Base-by-base conservation (phyloP, 2,329 filamentous ascomycete genomes). In the Fusarium pininemorale region DNA sequence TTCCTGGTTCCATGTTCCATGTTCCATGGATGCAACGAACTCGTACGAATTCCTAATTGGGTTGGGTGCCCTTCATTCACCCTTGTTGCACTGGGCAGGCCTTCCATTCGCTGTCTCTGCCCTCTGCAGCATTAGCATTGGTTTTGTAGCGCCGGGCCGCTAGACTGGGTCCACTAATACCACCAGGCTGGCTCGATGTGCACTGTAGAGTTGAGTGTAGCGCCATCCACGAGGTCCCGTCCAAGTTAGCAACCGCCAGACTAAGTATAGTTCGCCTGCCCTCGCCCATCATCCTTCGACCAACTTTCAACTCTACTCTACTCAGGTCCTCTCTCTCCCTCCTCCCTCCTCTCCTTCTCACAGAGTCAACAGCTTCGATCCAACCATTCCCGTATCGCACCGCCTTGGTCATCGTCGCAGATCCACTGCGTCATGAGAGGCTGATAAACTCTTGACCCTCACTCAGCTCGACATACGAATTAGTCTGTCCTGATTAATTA, bases 101-200 rank as follows among this genome's bases (percentile, higher is more conserved):
- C 59, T 62, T 62, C 73, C 39, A 78, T 78, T 78, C 73, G 76
- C 64, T 74, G 64, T 61, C 63, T 64, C 35, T 67, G 37, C 59
- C 58, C 67, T 75, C 74, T 75, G 65, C 66, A 69, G 63, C 70
- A 72, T 66, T 66, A 69, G 66, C 42, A 59, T 51, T 38, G 59
- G 51, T 37, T 53, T 61, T 62, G 65, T 68, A 75, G 69, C 74
- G 68, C 76, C 76, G 75, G 76, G 76, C 69, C 73, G 71, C 76
- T 72, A 67, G 63, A 42, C 50, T 76, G 66, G 74, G 65, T 53
- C 76, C 75, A 78, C 76, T 70, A 56, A 70, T 78, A 78, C 76
- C 76, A 78, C 73, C 73, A 77, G 65, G 55, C 72, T 71, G 76
- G 75, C 53, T 70, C 66, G 63, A 65, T 70, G 60, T 65, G 60